These are phyloP conservation scores for Emericellopsis terricola DNA, from an alignment of 495 filamentous ascomycete genomes.

Conservation along the genomic window DNA sequence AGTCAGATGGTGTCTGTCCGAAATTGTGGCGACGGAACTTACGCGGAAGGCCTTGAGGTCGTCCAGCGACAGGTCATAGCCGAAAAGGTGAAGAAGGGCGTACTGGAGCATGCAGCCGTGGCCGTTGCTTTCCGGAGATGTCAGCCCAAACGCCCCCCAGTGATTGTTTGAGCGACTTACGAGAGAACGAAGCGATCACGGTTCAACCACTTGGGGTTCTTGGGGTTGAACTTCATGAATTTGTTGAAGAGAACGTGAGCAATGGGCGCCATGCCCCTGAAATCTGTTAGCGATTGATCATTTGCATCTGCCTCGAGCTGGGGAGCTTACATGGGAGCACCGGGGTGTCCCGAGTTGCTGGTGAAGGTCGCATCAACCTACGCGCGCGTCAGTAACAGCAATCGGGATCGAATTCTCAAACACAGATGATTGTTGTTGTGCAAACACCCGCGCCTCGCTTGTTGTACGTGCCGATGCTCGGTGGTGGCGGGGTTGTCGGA, in stretches of 20 bases:
- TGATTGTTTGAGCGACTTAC: conserved; percentile 54
- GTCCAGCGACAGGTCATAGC: conserved; percentile 69
- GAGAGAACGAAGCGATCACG: conserved; percentile 97
- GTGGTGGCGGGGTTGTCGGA: too few relatives aligned
- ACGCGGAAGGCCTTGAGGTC: conserved; percentile 93
- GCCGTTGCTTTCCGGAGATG: conserved; percentile 68
- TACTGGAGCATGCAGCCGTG: conserved; percentile 99
- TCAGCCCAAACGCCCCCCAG: not conserved
- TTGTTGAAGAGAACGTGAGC: conserved; percentile 97
- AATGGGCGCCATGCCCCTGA: conserved; percentile 83
- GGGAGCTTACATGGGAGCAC: conserved; percentile 65
- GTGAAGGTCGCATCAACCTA: conserved; percentile 94
- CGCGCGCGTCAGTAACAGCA: conserved; percentile 11
- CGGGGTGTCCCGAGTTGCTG: conserved; percentile 95
- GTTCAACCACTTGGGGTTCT: conserved; percentile 94
- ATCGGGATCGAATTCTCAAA: conserved; percentile 6
- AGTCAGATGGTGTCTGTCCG: conserved; percentile 5
- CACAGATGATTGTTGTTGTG: not conserved
- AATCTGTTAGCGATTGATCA: conserved; percentile 7
- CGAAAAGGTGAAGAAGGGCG: conserved; percentile 91
- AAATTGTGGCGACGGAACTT: conserved; percentile 19
- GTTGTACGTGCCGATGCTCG: too few relatives aligned
- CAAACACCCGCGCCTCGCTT: too few relatives aligned
- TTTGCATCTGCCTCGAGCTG: not conserved
- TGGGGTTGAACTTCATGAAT: conserved; percentile 98